Percentiles rank a stretch among this genome's conserved stretches.
Conservation (phyloP, 2,329 filamentous ascomycete species). For the Ophiocordyceps robertsii region DNA sequence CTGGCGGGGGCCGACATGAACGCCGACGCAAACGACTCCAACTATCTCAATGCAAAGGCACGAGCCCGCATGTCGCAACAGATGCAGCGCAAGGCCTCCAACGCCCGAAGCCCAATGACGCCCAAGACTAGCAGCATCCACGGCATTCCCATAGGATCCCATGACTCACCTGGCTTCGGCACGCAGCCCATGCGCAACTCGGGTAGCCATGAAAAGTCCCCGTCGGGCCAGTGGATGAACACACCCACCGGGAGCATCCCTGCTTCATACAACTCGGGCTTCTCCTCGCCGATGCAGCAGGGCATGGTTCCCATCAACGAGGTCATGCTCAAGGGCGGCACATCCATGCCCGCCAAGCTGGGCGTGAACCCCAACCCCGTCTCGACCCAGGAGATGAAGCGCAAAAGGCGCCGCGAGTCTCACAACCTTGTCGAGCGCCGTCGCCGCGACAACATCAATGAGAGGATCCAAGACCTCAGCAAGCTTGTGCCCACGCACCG, state of each 20-base stretch:
- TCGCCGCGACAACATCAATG: constrained; percentile 94
- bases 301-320: constrained; percentile 71
- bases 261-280: constrained; percentile 79
- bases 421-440: constrained; percentile 95
- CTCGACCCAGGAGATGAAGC: constrained; percentile 86
- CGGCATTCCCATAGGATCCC: constrained; percentile 51
- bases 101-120: constrained; percentile 67
- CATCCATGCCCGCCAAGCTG: constrained; percentile 83
- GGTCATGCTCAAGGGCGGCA: constrained; percentile 75
- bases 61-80: constrained; percentile 46
- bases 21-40: constrained; percentile 34
- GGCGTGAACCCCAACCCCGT: constrained; percentile 36
- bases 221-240: constrained; percentile 82
- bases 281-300: constrained; percentile 65
- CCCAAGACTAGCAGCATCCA: constrained; percentile 72
- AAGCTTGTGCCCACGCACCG: constrained; percentile 85
- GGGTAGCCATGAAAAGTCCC: constrained; percentile 62
- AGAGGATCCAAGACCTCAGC: constrained; percentile 92
- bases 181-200: constrained; percentile 66
- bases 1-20: constrained; percentile 33
- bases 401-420: constrained; percentile 79
- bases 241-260: constrained; percentile 66
- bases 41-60: constrained; percentile 48
- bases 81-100: constrained; percentile 62
- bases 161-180: constrained; percentile 59